Conservation (phyloP, 768 basidiomycete genomes). For the Lentinula aciculospora region DNA sequence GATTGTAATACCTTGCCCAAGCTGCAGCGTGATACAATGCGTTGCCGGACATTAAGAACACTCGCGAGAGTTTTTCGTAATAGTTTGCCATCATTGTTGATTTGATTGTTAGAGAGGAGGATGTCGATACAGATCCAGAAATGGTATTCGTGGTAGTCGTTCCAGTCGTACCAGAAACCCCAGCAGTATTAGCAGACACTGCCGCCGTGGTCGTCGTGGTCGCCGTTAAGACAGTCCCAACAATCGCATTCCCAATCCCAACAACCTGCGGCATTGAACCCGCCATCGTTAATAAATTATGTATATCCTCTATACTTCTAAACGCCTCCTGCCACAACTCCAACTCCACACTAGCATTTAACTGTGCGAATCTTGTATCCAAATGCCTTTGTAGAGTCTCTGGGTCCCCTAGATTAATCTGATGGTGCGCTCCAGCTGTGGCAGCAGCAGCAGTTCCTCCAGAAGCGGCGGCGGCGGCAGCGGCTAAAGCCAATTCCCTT, state of each 20-base stretch:
- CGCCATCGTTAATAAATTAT: slow-evolving; percentile 88
- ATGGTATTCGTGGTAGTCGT: not conserved
- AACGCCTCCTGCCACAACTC: slow-evolving; percentile 99
- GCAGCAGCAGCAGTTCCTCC: no score
- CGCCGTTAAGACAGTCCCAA: no score
- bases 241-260: no score
- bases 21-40: slow-evolving; percentile 95
- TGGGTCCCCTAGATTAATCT: slow-evolving; percentile 92
- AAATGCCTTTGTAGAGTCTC: slow-evolving; percentile 94
- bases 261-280: slow-evolving; percentile 76
- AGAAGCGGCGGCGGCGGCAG: no score
- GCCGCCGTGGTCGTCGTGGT: no score
- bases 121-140: not conserved
- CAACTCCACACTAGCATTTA: slow-evolving; percentile 94
- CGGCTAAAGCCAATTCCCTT: no score
- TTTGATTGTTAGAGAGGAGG: not conserved
- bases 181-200: no score
- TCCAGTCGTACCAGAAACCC: no score
- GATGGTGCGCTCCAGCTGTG: slow-evolving; percentile 43
- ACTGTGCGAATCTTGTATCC: slow-evolving; percentile 94
- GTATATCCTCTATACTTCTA: slow-evolving; percentile 96
- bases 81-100: slow-evolving; percentile 98
- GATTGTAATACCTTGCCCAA: slow-evolving; percentile 80
- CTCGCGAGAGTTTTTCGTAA: slow-evolving; percentile 95
- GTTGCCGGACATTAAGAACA: slow-evolving; percentile 94